Conservation (phyloP, 2,329 filamentous ascomycete genomes). For the Xylaria sp. region DNA sequence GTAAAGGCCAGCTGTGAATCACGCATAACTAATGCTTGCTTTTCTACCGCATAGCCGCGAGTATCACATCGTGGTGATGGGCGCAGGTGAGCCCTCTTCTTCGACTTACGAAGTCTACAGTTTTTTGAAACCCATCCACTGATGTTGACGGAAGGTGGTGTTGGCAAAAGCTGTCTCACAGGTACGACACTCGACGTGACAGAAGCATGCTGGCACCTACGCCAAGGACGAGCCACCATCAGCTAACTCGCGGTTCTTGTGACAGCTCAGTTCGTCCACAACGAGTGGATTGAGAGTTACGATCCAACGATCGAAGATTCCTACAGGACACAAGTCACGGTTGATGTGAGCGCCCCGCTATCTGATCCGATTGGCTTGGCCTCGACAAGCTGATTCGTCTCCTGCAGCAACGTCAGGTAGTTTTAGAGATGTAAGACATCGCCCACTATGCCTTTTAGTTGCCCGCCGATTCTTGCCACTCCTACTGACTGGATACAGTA, state of each 20-base stretch:
- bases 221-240: conserved; percentile 10
- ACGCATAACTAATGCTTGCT: conserved; percentile 34
- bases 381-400: conserved; percentile 43
- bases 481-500: conserved; percentile 53
- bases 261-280: conserved; percentile 88
- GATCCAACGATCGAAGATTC: conserved; percentile 81
- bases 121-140: conserved; percentile 9
- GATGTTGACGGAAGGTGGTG: conserved; percentile 66
- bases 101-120: not conserved
- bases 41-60: conserved; percentile 63
- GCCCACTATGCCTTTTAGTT: conserved; percentile 25
- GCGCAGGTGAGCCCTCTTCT: conserved; percentile 65
- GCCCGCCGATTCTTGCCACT: conserved; percentile 29
- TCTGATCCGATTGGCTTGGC: conserved; percentile 25
- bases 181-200: conserved; percentile 55
- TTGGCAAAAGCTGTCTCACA: conserved; percentile 91
- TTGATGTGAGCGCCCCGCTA: conserved; percentile 71
- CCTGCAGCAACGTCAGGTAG: conserved; percentile 78
- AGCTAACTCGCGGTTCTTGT: conserved; percentile 31
- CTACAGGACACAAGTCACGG: conserved; percentile 75
- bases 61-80: conserved; percentile 82
- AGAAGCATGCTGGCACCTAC: not conserved
- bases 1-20: conserved; percentile 12
- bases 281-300: conserved; percentile 91
- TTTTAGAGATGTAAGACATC: conserved; percentile 79